A percentile compares a stretch with the other conserved stretches of the same genome.
Evolutionary conservation across 257 asterid genomes (phyloP).

Genomic region (Fraxinus cuspidata): DNA sequence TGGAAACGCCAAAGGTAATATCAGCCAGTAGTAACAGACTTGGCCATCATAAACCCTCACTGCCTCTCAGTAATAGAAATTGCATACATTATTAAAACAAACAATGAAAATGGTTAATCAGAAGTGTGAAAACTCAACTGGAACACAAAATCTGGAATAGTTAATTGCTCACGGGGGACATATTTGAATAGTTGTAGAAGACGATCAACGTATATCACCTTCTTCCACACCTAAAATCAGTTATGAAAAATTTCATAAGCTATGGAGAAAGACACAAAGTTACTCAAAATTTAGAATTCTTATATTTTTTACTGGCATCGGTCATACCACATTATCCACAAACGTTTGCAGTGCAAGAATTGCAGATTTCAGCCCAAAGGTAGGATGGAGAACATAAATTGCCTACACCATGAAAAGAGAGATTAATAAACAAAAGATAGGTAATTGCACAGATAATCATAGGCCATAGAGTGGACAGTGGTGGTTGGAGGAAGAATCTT

Average conservation of each 20-base stretch:
- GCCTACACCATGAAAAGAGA: constrained; percentile 53
- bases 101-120: background rate
- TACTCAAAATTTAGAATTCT: background rate
- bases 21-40: background rate
- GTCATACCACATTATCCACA: constrained; percentile 77
- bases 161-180: constrained; percentile 88
- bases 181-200: constrained; percentile 89
- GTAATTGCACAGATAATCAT: background rate
- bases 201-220: constrained; percentile 89
- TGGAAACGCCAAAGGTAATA: background rate
- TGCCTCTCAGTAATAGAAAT: background rate
- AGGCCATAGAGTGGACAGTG: background rate
- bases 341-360: constrained; percentile 72
- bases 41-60: background rate
- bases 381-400: constrained; percentile 92
- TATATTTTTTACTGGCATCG: background rate
- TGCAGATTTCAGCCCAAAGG: constrained; percentile 88
- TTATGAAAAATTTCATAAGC: background rate
- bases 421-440: background rate
- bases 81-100: background rate
- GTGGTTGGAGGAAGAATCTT: background rate
- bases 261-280: constrained; percentile 11
- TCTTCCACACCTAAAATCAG: constrained; percentile 86
- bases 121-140: constrained; percentile 68
- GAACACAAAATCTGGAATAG: constrained; percentile 93